Conservation (phyloP, 108 stramenopile genomes). For the Nitzschia palea region DNA sequence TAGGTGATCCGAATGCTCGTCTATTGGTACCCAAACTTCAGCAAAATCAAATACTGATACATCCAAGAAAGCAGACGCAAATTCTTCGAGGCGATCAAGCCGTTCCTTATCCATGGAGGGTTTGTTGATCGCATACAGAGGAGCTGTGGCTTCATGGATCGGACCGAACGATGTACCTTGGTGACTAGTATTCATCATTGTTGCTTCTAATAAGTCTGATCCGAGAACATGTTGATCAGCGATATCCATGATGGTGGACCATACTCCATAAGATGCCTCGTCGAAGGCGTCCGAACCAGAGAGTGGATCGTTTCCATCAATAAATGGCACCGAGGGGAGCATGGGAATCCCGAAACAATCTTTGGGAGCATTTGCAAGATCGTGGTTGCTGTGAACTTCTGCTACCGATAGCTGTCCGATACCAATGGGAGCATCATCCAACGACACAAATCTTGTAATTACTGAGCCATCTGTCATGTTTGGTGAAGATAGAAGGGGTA, state of each 20-base stretch:
- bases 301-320: slow-evolving; percentile 12
- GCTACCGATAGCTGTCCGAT: slow-evolving; percentile 12
- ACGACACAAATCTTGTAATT: slow-evolving; percentile 73
- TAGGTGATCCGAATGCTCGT: slow-evolving; percentile 36
- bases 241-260: slow-evolving; percentile 84
- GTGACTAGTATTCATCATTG: not conserved
- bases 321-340: slow-evolving; percentile 58
- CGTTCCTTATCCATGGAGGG: slow-evolving; percentile 34
- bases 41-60: slow-evolving; percentile 95
- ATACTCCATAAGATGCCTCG: slow-evolving; percentile 86
- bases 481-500: slow-evolving; percentile 22
- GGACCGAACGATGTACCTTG: not conserved
- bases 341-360: slow-evolving; percentile 88
- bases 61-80: slow-evolving; percentile 87
- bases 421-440: slow-evolving; percentile 50
- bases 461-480: slow-evolving; percentile 58
- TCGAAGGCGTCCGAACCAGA: slow-evolving; percentile 58
- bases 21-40: slow-evolving; percentile 85
- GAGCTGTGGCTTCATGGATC: not conserved
- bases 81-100: slow-evolving; percentile 87
- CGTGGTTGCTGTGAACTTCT: slow-evolving; percentile 48
- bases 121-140: slow-evolving; percentile 15
- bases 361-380: slow-evolving; percentile 59
- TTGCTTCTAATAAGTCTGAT: slow-evolving; percentile 7
- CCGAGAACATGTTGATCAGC: slow-evolving; percentile 9